phyloP scores from a whole-genome alignment of 2,329 filamentous ascomycete genomes.

The Diaporthe caulivora region DNA sequence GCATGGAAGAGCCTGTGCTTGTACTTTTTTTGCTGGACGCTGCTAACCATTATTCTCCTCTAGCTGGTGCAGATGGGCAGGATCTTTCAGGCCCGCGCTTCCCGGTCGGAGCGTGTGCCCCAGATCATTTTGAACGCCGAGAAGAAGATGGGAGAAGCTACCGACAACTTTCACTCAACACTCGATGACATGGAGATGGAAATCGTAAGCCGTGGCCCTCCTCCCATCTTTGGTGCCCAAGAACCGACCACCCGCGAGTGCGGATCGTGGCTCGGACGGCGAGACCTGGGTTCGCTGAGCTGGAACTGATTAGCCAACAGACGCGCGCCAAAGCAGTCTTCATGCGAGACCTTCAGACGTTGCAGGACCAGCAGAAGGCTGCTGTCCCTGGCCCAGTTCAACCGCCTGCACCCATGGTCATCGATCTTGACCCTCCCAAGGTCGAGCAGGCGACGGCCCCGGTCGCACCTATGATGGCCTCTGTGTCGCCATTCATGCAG shows the following conservation, averaged over 20 bases:
- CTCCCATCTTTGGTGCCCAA: neutral
- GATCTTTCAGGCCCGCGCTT: slow-evolving; percentile 30
- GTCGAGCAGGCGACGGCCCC: slow-evolving; percentile 34
- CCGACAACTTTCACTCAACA: slow-evolving; percentile 38
- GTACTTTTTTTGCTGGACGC: neutral
- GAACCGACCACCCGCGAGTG: no score
- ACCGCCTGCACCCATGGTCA: slow-evolving; percentile 39
- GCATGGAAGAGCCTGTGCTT: neutral
- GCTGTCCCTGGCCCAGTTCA: slow-evolving; percentile 24
- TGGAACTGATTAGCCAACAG: slow-evolving; percentile 29
- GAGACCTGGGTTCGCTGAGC: neutral
- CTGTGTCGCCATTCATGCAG: slow-evolving; percentile 35
- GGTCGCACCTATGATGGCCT: slow-evolving; percentile 37
- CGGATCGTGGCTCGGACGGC: neutral
- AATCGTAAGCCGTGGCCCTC: slow-evolving; percentile 33
- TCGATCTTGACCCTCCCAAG: slow-evolving; percentile 37
- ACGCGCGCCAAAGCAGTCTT: slow-evolving; percentile 38
- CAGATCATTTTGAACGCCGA: slow-evolving; percentile 33
- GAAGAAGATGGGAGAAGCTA: slow-evolving; percentile 38
- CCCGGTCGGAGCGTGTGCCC: slow-evolving; percentile 31
- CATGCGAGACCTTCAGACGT: slow-evolving; percentile 36
- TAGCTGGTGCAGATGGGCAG: slow-evolving; percentile 40
- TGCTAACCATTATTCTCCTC: slow-evolving; percentile 11
- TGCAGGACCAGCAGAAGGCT: slow-evolving; percentile 33
- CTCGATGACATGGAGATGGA: slow-evolving; percentile 40